Evolutionary conservation across 768 basidiomycete species (phyloP).

Genomic region (Boletus subcaerulescens): DNA sequence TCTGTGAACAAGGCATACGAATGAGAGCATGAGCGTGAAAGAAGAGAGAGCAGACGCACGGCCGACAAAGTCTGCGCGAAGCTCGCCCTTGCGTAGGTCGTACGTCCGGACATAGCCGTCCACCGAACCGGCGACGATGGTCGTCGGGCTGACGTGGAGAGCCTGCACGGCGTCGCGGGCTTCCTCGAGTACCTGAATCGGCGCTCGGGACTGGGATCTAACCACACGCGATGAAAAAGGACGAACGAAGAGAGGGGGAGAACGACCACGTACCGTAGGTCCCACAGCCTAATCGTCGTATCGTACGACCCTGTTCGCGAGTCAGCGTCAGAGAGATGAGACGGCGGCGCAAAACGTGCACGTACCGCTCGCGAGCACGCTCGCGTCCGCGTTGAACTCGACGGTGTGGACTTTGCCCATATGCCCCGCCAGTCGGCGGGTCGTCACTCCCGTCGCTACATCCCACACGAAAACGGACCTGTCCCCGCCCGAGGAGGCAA

Average conservation of each 20-base stretch:
- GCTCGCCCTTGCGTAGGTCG: slow-evolving; percentile 90
- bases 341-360: not conserved
- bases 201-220: slow-evolving; percentile 73
- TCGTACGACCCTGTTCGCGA: slow-evolving; percentile 77
- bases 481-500: slow-evolving; percentile 93
- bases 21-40: not conserved
- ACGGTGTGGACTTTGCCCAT: slow-evolving; percentile 88
- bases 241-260: not conserved
- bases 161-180: slow-evolving; percentile 85
- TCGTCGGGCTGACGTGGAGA: slow-evolving; percentile 61
- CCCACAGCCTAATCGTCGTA: slow-evolving; percentile 88
- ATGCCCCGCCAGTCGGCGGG: slow-evolving; percentile 82
- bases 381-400: slow-evolving; percentile 85
- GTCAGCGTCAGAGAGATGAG: not conserved
- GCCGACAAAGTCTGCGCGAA: slow-evolving; percentile 87
- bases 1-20: slow-evolving; percentile 41
- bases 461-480: slow-evolving; percentile 95
- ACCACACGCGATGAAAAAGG: not conserved
- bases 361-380: slow-evolving; percentile 82
- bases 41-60: slow-evolving; percentile 51
- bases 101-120: slow-evolving; percentile 93
- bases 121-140: slow-evolving; percentile 78
- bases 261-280: slow-evolving; percentile 60
- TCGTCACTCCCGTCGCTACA: slow-evolving; percentile 82
- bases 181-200: slow-evolving; percentile 90